Percentiles rank a stretch among this genome's conserved stretches.
These are phyloP conservation scores for Macadamia integrifolia DNA, from an alignment of 164 flowering plant species.

Conservation along the genomic window DNA sequence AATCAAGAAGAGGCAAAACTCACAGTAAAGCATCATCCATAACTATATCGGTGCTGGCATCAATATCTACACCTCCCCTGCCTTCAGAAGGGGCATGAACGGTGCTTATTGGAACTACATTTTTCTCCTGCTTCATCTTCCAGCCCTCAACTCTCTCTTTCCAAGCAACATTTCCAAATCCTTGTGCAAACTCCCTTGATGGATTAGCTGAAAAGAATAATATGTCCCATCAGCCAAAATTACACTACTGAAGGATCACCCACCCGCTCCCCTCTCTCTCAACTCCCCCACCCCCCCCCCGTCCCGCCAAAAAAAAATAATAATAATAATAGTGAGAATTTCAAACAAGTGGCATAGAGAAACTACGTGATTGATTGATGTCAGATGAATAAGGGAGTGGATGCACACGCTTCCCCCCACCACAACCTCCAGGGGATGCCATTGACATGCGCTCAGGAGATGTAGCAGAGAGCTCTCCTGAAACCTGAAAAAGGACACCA, in stretches of 20 bases:
- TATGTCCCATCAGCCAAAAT: background rate
- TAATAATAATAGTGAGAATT: background rate
- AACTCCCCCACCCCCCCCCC: background rate
- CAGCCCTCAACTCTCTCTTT: conserved; percentile 58
- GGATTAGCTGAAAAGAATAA: conserved; percentile 56
- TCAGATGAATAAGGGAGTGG: conserved; percentile 40
- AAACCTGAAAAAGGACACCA: conserved; percentile 37
- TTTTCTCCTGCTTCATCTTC: conserved; percentile 49
- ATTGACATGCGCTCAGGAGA: conserved; percentile 79
- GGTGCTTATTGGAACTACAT: conserved; percentile 62
- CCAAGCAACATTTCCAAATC: conserved; percentile 63
- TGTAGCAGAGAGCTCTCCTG: conserved; percentile 85
- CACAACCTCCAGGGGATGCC: conserved; percentile 67
- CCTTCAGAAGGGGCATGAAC: conserved; percentile 62
- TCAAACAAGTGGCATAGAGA: conserved; percentile 8
- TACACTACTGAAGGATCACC: background rate
- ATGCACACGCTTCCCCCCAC: conserved; percentile 47
- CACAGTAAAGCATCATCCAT: conserved; percentile 40
- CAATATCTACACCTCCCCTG: conserved; percentile 47
- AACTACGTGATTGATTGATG: conserved; percentile 47
- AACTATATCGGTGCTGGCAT: conserved; percentile 29
- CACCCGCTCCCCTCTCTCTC: background rate
- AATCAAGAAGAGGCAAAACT: conserved; percentile 7
- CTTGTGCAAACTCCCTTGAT: conserved; percentile 66
- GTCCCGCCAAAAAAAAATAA: too few relatives aligned